A percentile compares a stretch with the other conserved stretches of the same genome.
Evolutionary conservation across 2,329 filamentous ascomycete genomes (phyloP).

Genomic region (Trichoderma cornu-damae): DNA sequence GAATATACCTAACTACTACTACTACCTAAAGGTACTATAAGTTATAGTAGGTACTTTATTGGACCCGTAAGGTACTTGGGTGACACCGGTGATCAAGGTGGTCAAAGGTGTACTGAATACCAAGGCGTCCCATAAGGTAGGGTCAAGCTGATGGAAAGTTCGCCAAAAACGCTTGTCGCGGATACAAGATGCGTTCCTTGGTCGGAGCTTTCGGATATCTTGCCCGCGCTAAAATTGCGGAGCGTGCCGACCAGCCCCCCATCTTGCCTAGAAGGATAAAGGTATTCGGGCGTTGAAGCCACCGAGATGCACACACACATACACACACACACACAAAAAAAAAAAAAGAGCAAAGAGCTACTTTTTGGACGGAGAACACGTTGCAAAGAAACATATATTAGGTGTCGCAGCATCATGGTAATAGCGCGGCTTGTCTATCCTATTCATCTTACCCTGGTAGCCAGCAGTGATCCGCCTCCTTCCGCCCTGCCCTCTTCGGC

Average conservation of each 20-base stretch:
- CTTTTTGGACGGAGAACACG: too few relatives aligned
- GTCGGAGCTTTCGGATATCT: slow-evolving; percentile 2
- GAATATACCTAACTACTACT: too few relatives aligned
- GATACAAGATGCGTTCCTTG: background rate
- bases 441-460: background rate
- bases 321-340: background rate
- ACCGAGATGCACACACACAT: too few relatives aligned
- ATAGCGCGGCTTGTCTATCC: background rate
- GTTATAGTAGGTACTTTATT: too few relatives aligned
- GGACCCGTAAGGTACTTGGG: too few relatives aligned
- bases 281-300: too few relatives aligned
- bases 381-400: background rate
- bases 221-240: slow-evolving; percentile 5
- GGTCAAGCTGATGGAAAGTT: background rate
- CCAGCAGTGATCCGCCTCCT: background rate
- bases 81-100: too few relatives aligned
- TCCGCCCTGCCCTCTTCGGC: slow-evolving; percentile 62
- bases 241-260: background rate
- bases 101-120: slow-evolving; percentile 5
- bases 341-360: too few relatives aligned
- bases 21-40: too few relatives aligned
- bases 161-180: background rate
- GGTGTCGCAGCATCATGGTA: background rate
- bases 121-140: background rate
- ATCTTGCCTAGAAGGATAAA: background rate